A percentile compares a stretch with the other conserved stretches of the same genome.
These are phyloP conservation scores for Bromus sterilis DNA, from an alignment of 176 grass and related monocot species.

Conservation along the genomic window DNA sequence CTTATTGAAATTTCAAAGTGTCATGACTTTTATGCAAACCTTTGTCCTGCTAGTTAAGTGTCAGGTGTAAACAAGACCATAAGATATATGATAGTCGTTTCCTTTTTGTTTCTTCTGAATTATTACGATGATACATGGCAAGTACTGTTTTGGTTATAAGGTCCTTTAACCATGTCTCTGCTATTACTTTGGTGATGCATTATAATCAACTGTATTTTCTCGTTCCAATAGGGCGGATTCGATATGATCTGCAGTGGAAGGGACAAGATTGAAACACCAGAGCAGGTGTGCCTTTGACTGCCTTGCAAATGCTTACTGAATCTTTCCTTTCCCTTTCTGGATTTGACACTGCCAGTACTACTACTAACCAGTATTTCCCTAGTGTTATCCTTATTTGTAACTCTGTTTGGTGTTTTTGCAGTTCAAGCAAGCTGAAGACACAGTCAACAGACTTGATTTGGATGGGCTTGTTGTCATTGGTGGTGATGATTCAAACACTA, in stretches of 20 bases:
- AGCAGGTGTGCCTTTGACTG: slow-evolving; percentile 49
- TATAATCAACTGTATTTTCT: not conserved
- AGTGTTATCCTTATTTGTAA: not conserved
- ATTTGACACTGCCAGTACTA: not conserved
- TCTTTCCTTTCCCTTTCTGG: not conserved
- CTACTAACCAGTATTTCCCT: not conserved
- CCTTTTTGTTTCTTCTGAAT: not conserved
- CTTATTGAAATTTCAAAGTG: not conserved
- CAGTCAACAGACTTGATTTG: slow-evolving; percentile 67
- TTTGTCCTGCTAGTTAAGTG: not conserved
- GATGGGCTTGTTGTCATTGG: slow-evolving; percentile 98
- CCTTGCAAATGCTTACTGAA: not conserved
- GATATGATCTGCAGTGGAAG: slow-evolving; percentile 99
- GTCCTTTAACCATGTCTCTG: not conserved
- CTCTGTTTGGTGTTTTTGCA: slow-evolving; percentile 22
- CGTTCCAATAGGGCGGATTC: slow-evolving; percentile 73
- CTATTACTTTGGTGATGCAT: not conserved
- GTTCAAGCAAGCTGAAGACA: slow-evolving; percentile 99
- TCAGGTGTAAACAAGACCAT: not conserved
- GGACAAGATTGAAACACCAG: slow-evolving; percentile 99
- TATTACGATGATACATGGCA: not conserved
- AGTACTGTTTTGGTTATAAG: not conserved
- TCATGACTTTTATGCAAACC: not conserved
- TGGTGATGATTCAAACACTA: slow-evolving; percentile 98
- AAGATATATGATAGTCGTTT: not conserved